Base-by-base conservation (phyloP, 1,139 yeast genomes). In the Meyerozyma smithsonii region DNA sequence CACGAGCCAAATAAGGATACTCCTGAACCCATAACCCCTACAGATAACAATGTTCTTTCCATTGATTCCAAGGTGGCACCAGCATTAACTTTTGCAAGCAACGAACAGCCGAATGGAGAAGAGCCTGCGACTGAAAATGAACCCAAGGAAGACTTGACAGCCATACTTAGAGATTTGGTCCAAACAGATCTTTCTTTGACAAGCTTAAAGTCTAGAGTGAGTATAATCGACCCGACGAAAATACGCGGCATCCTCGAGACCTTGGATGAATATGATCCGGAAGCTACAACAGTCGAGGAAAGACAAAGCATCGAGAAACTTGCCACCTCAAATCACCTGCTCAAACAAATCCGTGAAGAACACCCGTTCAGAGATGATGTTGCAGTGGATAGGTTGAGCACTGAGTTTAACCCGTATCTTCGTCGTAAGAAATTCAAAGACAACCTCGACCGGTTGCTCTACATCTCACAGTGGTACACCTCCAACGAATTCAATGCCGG, bases 351-450 rank as follows among this genome's bases (percentile, higher is more conserved):
- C 16, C 37, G 28, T 15, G 28, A 37, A 30, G 44, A 46, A 21
- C 43, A 46, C 8, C 36, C 41, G 12, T 46, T 46, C 36, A 43
- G 25, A 15, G 36, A 34, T 14, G 28, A 3, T 8, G 11, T 20
- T 2, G 12, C 28, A 4, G 28, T 34, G 12, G 36, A 21, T 8
- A 34, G 11, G 23, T 19, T 12, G 28, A 11, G 25, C 21, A 14
- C 14, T n/a, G 28, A 21, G 20, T 11, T 34, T 20, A 20, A 21
- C 14, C 28, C 36, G 18, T 11, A 8, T 14, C 8, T 12, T 8
- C 18, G 36, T 5, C 36, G 36, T 5, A 34, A 4, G 4, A 24
- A 16, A 11, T 34, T 34, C 21, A 34, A 34, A 20, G 23, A 34
- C 14, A 20, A n/a, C 14, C 18, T 34, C n/a, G 36, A 34, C 4